Percentiles rank a stretch among this genome's conserved stretches.
phyloP scores from a whole-genome alignment of 495 filamentous ascomycete species.

The Umbilicaria muhlenbergii region DNA sequence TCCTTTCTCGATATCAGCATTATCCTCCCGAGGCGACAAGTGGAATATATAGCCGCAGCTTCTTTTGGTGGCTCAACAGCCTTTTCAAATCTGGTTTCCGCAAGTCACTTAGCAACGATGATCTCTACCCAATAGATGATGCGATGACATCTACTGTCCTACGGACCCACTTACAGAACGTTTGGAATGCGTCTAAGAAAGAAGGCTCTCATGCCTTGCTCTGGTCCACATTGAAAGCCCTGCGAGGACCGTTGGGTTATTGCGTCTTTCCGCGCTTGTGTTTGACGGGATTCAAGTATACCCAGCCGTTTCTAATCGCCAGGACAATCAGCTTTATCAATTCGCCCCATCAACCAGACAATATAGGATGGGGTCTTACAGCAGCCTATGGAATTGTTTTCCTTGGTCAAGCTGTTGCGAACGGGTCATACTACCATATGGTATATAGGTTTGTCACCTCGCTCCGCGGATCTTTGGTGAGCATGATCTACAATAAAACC shows the following conservation, averaged over 20 bases:
- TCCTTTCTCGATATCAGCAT: slow-evolving; percentile 24
- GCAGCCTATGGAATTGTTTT: slow-evolving; percentile 50
- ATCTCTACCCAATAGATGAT: slow-evolving; percentile 32
- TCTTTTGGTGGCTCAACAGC: slow-evolving; percentile 45
- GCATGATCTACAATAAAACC: slow-evolving; percentile 39
- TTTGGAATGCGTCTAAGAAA: slow-evolving; percentile 18
- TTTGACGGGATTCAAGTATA: slow-evolving; percentile 43
- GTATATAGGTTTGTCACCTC: slow-evolving; percentile 42
- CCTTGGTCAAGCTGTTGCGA: slow-evolving; percentile 40
- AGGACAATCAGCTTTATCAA: slow-evolving; percentile 27
- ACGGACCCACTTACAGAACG: slow-evolving; percentile 20
- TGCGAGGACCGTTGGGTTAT: slow-evolving; percentile 30
- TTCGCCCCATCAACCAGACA: slow-evolving; percentile 20
- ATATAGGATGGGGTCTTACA: slow-evolving; percentile 41
- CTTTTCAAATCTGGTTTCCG: slow-evolving; percentile 35
- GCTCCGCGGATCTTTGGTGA: slow-evolving; percentile 40
- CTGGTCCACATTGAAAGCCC: slow-evolving; percentile 25
- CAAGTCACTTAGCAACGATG: slow-evolving; percentile 25
- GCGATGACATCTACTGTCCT: slow-evolving; percentile 24
- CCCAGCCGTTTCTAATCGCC: slow-evolving; percentile 48
- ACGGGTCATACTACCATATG: slow-evolving; percentile 38
- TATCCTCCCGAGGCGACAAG: slow-evolving; percentile 44
- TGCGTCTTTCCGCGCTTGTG: slow-evolving; percentile 35
- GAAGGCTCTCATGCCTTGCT: slow-evolving; percentile 29
- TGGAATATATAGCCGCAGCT: slow-evolving; percentile 31